phyloP scores from a whole-genome alignment of 2,329 filamentous ascomycete genomes.

The Ophiocordyceps australis region DNA sequence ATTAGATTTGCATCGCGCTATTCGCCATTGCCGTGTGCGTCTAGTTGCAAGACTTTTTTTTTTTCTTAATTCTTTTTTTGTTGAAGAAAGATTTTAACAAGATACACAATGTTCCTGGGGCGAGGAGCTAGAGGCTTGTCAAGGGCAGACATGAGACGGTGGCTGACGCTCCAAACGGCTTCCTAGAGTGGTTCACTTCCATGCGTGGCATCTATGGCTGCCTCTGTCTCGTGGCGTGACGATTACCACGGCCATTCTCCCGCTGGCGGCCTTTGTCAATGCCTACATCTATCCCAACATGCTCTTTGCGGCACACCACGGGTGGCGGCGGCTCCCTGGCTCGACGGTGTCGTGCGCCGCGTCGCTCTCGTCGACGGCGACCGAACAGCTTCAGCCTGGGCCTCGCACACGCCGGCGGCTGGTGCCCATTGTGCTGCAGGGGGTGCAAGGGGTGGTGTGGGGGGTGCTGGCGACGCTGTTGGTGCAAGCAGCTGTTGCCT shows the following conservation, averaged over 20 bases:
- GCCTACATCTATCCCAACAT: slow-evolving; percentile 15
- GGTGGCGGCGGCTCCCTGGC: too few relatives aligned
- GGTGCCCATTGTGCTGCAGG: slow-evolving; percentile 16
- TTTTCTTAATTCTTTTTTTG: too few relatives aligned
- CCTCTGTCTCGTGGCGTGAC: slow-evolving; percentile 17
- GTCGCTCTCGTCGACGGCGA: too few relatives aligned
- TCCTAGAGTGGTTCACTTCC: slow-evolving; percentile 20
- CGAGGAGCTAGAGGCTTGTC: neutral
- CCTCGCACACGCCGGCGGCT: too few relatives aligned
- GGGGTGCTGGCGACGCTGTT: slow-evolving; percentile 26
- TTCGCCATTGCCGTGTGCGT: slow-evolving; percentile 14
- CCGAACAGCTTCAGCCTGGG: too few relatives aligned
- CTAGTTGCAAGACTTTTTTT: neutral
- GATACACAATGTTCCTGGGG: neutral
- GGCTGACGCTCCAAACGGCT: neutral
- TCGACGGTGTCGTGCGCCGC: too few relatives aligned
- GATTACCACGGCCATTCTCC: slow-evolving; percentile 19
- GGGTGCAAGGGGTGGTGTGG: slow-evolving; percentile 21
- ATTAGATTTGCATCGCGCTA: slow-evolving; percentile 11
- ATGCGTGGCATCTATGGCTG: slow-evolving; percentile 18
- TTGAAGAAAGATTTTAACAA: too few relatives aligned
- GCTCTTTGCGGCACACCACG: slow-evolving; percentile 7
- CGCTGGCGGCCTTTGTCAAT: slow-evolving; percentile 18
- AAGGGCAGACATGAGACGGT: neutral
- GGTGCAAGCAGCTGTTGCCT: slow-evolving; percentile 14